Percentiles rank a stretch among this genome's conserved stretches.
Conservation (phyloP, 2,329 filamentous ascomycete species). For the Ambrosiella cleistominuta region DNA sequence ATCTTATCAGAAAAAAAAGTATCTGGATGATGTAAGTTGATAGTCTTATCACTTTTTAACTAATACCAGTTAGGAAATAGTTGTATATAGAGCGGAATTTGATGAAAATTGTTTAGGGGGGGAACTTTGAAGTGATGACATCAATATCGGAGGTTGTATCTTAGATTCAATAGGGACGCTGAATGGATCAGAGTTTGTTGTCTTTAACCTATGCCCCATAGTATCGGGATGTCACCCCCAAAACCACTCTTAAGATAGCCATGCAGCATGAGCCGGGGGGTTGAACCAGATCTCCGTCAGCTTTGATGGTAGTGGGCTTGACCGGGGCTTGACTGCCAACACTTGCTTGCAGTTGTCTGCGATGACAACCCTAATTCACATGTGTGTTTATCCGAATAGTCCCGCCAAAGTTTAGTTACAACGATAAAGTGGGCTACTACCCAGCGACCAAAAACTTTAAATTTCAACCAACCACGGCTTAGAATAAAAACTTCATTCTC, state of each 20-base stretch:
- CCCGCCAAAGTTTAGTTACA: background rate
- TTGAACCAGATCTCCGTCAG: background rate
- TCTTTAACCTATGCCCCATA: background rate
- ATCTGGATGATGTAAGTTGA: too few species aligned
- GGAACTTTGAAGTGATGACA: too few species aligned
- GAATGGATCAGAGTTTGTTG: background rate
- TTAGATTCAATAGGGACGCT: too few species aligned
- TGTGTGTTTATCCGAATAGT: background rate
- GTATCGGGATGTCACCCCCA: background rate
- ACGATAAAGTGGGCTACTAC: constrained; percentile 8
- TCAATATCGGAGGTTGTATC: too few species aligned
- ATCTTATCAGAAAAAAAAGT: too few species aligned
- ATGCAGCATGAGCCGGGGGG: background rate
- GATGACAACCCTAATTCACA: background rate
- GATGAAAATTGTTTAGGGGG: background rate
- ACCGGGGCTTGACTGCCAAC: background rate
- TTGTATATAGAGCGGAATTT: background rate
- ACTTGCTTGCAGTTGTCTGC: background rate
- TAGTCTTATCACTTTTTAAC: too few species aligned
- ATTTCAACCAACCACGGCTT: background rate
- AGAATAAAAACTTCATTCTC: background rate
- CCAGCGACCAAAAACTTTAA: constrained; percentile 6
- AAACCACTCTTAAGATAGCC: background rate
- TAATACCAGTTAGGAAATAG: background rate
- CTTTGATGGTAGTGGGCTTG: background rate